Base-by-base conservation (phyloP, 1,139 yeast species). In the Taphrina wiesneri region DNA sequence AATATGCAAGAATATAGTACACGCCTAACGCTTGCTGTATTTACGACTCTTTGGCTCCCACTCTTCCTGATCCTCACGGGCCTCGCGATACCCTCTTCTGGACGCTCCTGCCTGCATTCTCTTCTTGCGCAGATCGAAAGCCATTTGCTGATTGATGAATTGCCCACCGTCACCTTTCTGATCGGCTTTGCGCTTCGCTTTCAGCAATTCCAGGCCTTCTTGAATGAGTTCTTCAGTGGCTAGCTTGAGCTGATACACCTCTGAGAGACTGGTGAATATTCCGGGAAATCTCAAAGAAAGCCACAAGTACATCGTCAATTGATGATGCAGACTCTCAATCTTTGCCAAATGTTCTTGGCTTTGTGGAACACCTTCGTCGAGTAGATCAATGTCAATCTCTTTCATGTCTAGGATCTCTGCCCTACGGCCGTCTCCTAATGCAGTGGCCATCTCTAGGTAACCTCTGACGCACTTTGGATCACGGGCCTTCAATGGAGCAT, bases 231-330 rank as follows among this genome's bases (percentile, higher is more conserved):
- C 52, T 41, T 60, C 64, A n/a, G 57, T 60, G 19, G 56, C 47
- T 11, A 32, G n/a, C 21, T 51, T 49, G 49, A 60, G 57, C 19
- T 60, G 64, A 39, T 36, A 53, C 3, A 45, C 64, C 30, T 51
- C 57, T 15, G 41, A 5, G 13, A 60, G 23, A 32, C 57, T 60
- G 32, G 26, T 19, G 32, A 62, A 54, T 19, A 46, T 54, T 11
- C 60, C 60, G 11, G 65, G 65, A 26, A 43, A 62, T 7, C 60
- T 26, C 54, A 41, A 13, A n/a, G 60, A 41, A 3, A 93, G 80
- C 99, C 99, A 93, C 75, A 90, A 78, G 74, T 85, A 92, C 15
- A 90, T 77, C 70, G 87, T 81, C 26, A 90, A 81, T 57, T 85
- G 78, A 70, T 85, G 83, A 77, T 93, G 96, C 70, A 88, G 78